Evolutionary conservation across 1,284 basidiomycete species (phyloP).

Genomic region (Rhodofomes roseus): DNA sequence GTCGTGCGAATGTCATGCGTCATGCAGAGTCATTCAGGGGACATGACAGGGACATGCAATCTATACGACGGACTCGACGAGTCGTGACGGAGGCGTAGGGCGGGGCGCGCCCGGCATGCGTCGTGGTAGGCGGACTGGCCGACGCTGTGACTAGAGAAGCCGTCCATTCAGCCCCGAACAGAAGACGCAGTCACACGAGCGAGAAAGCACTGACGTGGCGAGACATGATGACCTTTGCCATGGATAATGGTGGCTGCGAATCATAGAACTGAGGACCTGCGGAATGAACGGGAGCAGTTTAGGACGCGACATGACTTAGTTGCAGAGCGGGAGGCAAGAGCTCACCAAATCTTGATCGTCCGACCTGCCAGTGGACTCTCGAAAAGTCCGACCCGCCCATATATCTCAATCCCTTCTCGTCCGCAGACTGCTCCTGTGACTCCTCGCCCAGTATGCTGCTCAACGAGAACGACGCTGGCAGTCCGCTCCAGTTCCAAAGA

Average conservation of each 20-base stretch:
- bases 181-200: slow-evolving; percentile 13
- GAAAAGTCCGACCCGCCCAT: slow-evolving; percentile 26
- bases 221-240: slow-evolving; percentile 35
- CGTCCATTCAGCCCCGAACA: neutral
- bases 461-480: slow-evolving; percentile 27
- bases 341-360: slow-evolving; percentile 21
- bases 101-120: slow-evolving; percentile 23
- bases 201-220: slow-evolving; percentile 29
- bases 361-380: slow-evolving; percentile 29
- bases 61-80: slow-evolving; percentile 20
- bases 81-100: slow-evolving; percentile 24
- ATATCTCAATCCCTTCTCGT: slow-evolving; percentile 14
- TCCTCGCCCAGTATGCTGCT: slow-evolving; percentile 27
- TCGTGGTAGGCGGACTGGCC: slow-evolving; percentile 23
- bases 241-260: slow-evolving; percentile 29
- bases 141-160: slow-evolving; percentile 23
- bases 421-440: slow-evolving; percentile 14
- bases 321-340: neutral
- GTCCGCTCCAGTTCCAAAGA: slow-evolving; percentile 28
- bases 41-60: neutral
- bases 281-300: neutral
- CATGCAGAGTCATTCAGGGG: slow-evolving; percentile 1
- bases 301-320: neutral
- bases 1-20: slow-evolving; percentile 4
- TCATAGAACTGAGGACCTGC: slow-evolving; percentile 22